phyloP scores from a whole-genome alignment of 2,329 filamentous ascomycete genomes.

The Penicillium crustosum region DNA sequence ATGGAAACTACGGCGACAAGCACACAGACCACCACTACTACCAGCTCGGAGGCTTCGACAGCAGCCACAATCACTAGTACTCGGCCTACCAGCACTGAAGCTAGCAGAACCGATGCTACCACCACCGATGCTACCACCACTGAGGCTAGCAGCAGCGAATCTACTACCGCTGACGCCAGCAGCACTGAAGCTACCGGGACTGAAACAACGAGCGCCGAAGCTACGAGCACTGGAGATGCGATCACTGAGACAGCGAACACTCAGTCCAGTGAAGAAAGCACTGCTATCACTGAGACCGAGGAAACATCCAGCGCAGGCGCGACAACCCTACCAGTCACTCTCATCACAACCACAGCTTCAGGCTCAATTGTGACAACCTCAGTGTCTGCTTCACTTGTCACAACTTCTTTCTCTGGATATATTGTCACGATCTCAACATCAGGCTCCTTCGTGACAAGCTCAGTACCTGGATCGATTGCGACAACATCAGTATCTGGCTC shows the following conservation, averaged over 20 bases:
- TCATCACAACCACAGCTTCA: background rate
- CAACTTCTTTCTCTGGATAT: background rate
- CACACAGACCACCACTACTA: background rate
- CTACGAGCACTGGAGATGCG: background rate
- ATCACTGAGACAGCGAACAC: background rate
- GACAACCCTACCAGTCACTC: background rate
- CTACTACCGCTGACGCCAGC: background rate
- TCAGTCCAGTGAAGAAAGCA: background rate
- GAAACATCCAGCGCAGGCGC: background rate
- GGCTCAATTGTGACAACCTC: background rate
- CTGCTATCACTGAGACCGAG: background rate
- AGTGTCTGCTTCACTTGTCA: background rate
- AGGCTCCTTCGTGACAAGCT: background rate
- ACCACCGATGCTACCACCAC: background rate
- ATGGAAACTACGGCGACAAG: background rate
- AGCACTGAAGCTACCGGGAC: background rate
- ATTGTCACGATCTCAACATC: background rate
- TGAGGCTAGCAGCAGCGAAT: background rate
- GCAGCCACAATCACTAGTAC: background rate
- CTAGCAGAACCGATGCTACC: background rate
- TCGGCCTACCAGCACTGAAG: background rate
- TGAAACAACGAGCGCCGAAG: background rate
- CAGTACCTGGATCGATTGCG: background rate
- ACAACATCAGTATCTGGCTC: slow-evolving; percentile 2
- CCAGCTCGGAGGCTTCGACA: background rate